Percentiles rank a stretch among this genome's conserved stretches.
These are phyloP conservation scores for Coemansia sp. DNA, from an alignment of 192 early-diverging fungal species.

Conservation along the genomic window DNA sequence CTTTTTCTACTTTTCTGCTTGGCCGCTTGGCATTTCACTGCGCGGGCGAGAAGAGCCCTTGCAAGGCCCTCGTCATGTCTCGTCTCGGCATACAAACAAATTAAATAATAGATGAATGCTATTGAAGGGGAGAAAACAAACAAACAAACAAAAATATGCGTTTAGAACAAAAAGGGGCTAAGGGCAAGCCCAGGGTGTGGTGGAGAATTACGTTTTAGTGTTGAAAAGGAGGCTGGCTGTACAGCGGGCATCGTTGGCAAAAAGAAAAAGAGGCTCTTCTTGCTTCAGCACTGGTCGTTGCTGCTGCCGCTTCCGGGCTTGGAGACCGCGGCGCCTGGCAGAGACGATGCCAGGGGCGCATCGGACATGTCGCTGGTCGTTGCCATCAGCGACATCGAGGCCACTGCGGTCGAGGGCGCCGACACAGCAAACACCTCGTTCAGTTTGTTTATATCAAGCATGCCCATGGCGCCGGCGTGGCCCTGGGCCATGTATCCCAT, in stretches of 20 bases:
- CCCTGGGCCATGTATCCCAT: slow-evolving; percentile 28
- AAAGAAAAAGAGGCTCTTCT: too few relatives aligned
- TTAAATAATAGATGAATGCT: background rate
- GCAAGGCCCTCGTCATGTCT: too few relatives aligned
- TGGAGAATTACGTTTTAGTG: background rate
- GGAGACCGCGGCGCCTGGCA: background rate
- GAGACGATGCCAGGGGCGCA: slow-evolving; percentile 1
- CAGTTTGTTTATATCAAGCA: slow-evolving; percentile 39
- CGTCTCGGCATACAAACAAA: background rate
- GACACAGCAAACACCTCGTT: slow-evolving; percentile 30
- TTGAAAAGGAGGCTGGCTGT: background rate
- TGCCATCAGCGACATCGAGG: slow-evolving; percentile 13
- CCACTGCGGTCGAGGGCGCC: slow-evolving; percentile 3
- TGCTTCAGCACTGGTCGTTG: too few relatives aligned
- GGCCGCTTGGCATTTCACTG: too few relatives aligned
- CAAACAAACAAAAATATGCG: background rate
- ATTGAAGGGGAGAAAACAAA: background rate
- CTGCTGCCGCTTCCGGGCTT: too few relatives aligned
- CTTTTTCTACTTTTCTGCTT: too few relatives aligned
- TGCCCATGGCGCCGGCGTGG: slow-evolving; percentile 12
- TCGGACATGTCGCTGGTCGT: slow-evolving; percentile 4
- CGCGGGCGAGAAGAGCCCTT: too few relatives aligned
- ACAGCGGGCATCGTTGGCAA: too few relatives aligned
- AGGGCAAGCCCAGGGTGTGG: too few relatives aligned
- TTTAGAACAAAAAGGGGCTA: too few relatives aligned